Evolutionary conservation across 768 basidiomycete species (phyloP), one percentile per base, ranked within the genome.

Genomic region (Russula ochroleuca): DNA sequence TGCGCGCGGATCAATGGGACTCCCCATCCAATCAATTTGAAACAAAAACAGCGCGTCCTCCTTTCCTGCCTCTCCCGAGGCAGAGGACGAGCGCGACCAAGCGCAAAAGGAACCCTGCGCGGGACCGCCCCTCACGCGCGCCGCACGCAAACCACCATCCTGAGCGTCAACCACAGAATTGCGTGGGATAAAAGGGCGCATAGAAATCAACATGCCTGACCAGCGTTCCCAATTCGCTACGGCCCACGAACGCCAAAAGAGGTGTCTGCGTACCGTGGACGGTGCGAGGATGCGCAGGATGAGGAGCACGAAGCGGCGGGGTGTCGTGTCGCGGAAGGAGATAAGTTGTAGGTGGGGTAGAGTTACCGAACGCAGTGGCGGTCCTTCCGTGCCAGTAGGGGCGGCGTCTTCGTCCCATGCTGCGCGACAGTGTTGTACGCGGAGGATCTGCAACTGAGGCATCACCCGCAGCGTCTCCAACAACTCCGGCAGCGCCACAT

Each of bases 211-310:
- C 47, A 65, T 23, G 23, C 9, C 15, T 14, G 47, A 11, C 64
- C 64, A 65, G 4, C 64, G 64, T 8, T 56, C 40, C 64, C 64
- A 65, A 41, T 37, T 56, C 13, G 59, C 28, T 7, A 65, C 59
- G 9, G 64, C 59, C 64, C 64, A 65, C 6, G 35, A 28, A 14
- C 59, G 64, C 64, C 64, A 65, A 49, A 61, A 61, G 48, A 65
- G 48, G 41, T 50, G 53, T 31, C 54, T 41, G 40, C 64, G 64
- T 33, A 65, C 59, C 1, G 64, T 65, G 14, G 40, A 14, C 8
- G 59, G 64, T 1, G 54, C 64, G n/a, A 61, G 59, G 48, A 65
- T 57, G 28, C 35, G 59, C 14, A 31, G 33, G 3, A 51, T 11
- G n/a, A 65, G 64, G 13, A 51, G 11, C 33, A 57, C 54, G 54